Evolutionary conservation across 2,329 filamentous ascomycete species (phyloP).

Genomic region (Fusarium algeriense): DNA sequence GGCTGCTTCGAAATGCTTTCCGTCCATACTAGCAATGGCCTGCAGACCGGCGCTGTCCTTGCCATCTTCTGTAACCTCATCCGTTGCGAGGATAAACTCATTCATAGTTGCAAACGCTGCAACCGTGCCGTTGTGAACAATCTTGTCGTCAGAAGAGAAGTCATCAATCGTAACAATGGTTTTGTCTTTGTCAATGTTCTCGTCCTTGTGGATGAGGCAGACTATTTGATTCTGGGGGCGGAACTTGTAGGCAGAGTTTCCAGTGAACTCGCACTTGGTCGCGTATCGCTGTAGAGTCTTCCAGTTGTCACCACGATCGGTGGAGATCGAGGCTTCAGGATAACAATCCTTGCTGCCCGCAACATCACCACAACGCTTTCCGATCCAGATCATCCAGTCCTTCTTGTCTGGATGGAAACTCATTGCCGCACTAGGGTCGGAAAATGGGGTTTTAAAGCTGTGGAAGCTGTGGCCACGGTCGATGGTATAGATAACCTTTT

Average conservation of each 20-base stretch:
- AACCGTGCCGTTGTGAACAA: conserved; percentile 67
- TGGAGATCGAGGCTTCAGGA: conserved; percentile 79
- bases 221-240: conserved; percentile 68
- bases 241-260: conserved; percentile 67
- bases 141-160: conserved; percentile 76
- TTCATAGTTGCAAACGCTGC: conserved; percentile 93
- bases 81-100: conserved; percentile 93
- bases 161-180: conserved; percentile 83
- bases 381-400: conserved; percentile 94
- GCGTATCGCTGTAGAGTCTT: conserved; percentile 79
- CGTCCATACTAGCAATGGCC: conserved; percentile 87
- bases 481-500: conserved; percentile 79
- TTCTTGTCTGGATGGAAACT: conserved; percentile 87
- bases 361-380: conserved; percentile 73
- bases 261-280: conserved; percentile 88
- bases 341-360: conserved; percentile 71
- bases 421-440: conserved; percentile 61
- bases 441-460: conserved; percentile 77
- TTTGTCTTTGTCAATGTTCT: conserved; percentile 70
- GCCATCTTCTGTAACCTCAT: conserved; percentile 67
- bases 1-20: conserved; percentile 82
- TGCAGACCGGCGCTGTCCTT: conserved; percentile 72
- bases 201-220: conserved; percentile 68
- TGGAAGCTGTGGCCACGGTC: conserved; percentile 82
- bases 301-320: conserved; percentile 86